Conservation (phyloP, 2,329 filamentous ascomycete genomes). For the Penicillium aurantiogriseum region DNA sequence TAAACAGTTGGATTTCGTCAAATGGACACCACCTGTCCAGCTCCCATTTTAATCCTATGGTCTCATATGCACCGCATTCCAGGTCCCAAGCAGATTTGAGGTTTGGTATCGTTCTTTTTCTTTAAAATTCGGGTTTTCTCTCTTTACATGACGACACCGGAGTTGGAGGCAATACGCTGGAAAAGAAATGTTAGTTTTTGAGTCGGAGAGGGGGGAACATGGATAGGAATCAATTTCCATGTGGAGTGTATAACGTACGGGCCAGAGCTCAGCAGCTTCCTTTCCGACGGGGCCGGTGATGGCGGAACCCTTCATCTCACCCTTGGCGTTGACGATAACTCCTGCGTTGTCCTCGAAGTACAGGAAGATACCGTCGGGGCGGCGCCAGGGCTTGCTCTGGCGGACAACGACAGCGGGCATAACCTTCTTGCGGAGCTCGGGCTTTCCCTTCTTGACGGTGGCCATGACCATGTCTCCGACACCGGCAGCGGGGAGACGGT, state of each 20-base stretch:
- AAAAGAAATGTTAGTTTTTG: conserved; percentile 27
- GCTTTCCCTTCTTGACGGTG: conserved; percentile 99
- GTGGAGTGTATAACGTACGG: conserved; percentile 60
- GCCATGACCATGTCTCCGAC: conserved; percentile 99
- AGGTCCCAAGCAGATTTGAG: conserved; percentile 26
- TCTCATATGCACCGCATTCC: conserved; percentile 29
- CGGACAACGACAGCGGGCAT: conserved; percentile 99
- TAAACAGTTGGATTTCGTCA: conserved; percentile 29
- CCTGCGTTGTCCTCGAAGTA: conserved; percentile 99
- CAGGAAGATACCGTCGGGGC: conserved; percentile 96
- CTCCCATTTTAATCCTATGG: conserved; percentile 24
- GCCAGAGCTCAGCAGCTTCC: conserved; percentile 99
- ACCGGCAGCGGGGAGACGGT: conserved; percentile 94
- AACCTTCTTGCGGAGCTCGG: conserved; percentile 99
- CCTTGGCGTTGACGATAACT: conserved; percentile 99
- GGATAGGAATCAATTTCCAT: not conserved
- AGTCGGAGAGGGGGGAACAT: not conserved
- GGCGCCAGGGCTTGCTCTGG: conserved; percentile 99
- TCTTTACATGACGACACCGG: conserved; percentile 98
- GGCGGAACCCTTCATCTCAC: conserved; percentile 99
- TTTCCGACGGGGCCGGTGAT: conserved; percentile 99
- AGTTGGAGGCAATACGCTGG: conserved; percentile 99
- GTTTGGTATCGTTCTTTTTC: conserved; percentile 32
- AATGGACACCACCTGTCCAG: conserved; percentile 21
- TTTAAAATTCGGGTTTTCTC: conserved; percentile 28